phyloP scores from a whole-genome alignment of 441 rosid species.

The Mallotus repandus region DNA sequence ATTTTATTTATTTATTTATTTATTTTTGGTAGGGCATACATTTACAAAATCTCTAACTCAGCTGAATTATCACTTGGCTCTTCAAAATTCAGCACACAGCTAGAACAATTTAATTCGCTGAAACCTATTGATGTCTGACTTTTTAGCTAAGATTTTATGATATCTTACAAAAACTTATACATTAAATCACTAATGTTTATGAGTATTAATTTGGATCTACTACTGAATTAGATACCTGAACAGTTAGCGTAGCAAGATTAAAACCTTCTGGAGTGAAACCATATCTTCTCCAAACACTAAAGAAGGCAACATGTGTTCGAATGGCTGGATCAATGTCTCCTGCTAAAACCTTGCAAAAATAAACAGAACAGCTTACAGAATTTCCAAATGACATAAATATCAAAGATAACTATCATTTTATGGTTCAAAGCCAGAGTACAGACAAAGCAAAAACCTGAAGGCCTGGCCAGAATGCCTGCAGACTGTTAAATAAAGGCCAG shows the following conservation, averaged over 20 bases:
- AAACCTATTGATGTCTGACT: neutral
- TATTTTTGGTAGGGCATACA: neutral
- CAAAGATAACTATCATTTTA: neutral
- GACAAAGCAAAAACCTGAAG: slow-evolving; percentile 63
- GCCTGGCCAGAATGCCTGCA: slow-evolving; percentile 99
- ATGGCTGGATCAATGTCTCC: slow-evolving; percentile 96
- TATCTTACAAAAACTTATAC: neutral
- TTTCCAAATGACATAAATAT: slow-evolving; percentile 3
- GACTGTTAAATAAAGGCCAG: slow-evolving; percentile 95
- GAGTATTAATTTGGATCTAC: neutral
- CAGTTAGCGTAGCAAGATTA: slow-evolving; percentile 77
- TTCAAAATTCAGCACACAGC: neutral
- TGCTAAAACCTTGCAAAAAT: slow-evolving; percentile 74
- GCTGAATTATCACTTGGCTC: no score
- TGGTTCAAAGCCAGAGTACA: slow-evolving; percentile 11
- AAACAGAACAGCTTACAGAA: slow-evolving; percentile 19
- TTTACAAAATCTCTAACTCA: neutral
- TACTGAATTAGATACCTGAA: slow-evolving; percentile 48
- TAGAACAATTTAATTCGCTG: neutral
- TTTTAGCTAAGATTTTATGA: neutral
- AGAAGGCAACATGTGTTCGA: slow-evolving; percentile 96
- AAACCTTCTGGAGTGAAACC: slow-evolving; percentile 98
- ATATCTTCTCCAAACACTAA: slow-evolving; percentile 90
- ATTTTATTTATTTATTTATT: no score
- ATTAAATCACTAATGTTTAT: neutral